Base-by-base conservation (phyloP, 306 rosid genomes). In the Inga oerstediana region DNA sequence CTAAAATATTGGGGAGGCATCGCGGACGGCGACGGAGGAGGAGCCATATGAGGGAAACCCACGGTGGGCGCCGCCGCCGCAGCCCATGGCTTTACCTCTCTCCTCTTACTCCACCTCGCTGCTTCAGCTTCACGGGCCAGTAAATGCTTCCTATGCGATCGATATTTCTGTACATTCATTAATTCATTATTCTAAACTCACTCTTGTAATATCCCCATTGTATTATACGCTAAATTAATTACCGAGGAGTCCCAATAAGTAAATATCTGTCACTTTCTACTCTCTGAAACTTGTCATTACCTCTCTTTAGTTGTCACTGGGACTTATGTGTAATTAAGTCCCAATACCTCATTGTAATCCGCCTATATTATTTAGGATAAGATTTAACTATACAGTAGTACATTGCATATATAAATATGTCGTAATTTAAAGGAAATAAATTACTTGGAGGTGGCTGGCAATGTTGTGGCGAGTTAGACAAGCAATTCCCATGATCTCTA, bases 391-490 rank as follows among this genome's bases (percentile, higher is more conserved):
- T 39, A 39, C 7, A 6, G 8, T 7, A 39, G 8, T 39, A 39
- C 43, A 5, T 39, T 39, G 8, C 43, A 39, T 5, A 37, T 27
- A 32, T 32, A 32, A 32, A 32, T 32, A 2, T 32, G 3, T 32
- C 34, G 2, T 39, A 39, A 39, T 39, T 39, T 39, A 39, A 39
- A 39, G 43, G 43, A 14, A 52, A 5, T 52, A 15, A 52, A 5
- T 16, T 52, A 93, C 99, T 83, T 96, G 99, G 64, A 96, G 99
- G 85, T 93, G 99, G 83, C 99, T 96, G 6, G 99, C 99, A 64
- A 96, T 93, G 87, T 96, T 96, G 83, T 96, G 99, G 66, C 99
- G 99, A 85, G 98, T 96, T 88, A 96, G 97, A 88, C 98, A 89
- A 65, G 89, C 91, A 48, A 93, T 92, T 83, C 99, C 97, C 99